phyloP scores from a whole-genome alignment of 345 rosid genomes.

The Euphorbia peplus region DNA sequence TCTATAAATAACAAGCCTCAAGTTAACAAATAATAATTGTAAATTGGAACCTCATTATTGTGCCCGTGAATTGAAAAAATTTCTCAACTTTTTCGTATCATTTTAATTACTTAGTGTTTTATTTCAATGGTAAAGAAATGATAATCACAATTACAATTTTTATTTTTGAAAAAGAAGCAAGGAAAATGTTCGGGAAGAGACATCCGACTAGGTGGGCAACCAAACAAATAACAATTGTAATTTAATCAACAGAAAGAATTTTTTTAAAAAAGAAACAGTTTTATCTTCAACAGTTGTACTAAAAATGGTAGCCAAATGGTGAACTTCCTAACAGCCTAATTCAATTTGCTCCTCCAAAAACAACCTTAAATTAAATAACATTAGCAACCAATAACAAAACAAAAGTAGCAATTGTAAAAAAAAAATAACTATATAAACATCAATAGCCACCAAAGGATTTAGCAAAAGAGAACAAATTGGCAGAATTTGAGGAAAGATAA shows the following conservation, averaged over 20 bases:
- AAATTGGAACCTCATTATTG: too few relatives aligned
- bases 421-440: slow-evolving; percentile 11
- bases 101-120: neutral
- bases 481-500: neutral
- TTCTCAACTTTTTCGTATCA: too few relatives aligned
- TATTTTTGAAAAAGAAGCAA: too few relatives aligned
- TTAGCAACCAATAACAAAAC: neutral
- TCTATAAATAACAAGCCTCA: too few relatives aligned
- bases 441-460: neutral
- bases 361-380: neutral
- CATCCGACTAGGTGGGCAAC: too few relatives aligned
- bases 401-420: neutral
- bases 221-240: too few relatives aligned
- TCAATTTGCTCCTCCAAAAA: slow-evolving; percentile 2
- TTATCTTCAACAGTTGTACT: neutral
- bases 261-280: neutral
- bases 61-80: too few relatives aligned
- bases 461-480: neutral
- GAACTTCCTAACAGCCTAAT: neutral
- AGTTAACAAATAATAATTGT: too few relatives aligned
- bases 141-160: too few relatives aligned
- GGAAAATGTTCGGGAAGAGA: too few relatives aligned
- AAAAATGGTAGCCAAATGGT: slow-evolving; percentile 12
- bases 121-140: neutral
- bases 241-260: neutral